A percentile compares a stretch with the other conserved stretches of the same genome.
phyloP scores from a whole-genome alignment of 495 filamentous ascomycete species.

The Acidiella bohemica region DNA sequence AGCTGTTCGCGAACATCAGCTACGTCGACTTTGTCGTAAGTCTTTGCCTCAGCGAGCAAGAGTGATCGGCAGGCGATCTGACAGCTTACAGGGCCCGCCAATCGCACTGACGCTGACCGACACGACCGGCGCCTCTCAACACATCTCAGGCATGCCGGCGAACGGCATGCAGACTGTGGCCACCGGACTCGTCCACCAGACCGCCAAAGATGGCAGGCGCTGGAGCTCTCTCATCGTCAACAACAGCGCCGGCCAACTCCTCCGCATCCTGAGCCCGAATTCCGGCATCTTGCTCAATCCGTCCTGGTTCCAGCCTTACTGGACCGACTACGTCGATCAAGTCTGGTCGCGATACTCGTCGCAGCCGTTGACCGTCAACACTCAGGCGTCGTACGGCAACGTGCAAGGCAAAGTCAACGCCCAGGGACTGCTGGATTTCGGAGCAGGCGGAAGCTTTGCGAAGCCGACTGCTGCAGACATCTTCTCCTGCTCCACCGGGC shows the following conservation, averaged over 20 bases:
- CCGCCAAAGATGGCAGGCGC: constrained; percentile 25
- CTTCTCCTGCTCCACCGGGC: constrained; percentile 36
- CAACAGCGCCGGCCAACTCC: constrained; percentile 22
- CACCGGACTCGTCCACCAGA: constrained; percentile 29
- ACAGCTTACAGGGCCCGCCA: too few species aligned
- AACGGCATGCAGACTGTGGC: constrained; percentile 30
- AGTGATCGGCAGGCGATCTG: too few species aligned
- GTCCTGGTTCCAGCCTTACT: constrained; percentile 28
- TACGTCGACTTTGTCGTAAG: constrained; percentile 40
- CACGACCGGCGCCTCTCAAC: constrained; percentile 23
- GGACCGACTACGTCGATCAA: constrained; percentile 30
- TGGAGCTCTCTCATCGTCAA: constrained; percentile 33
- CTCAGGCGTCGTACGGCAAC: constrained; percentile 28
- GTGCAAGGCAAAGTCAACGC: constrained; percentile 28
- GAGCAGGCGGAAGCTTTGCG: constrained; percentile 31
- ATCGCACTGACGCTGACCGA: constrained; percentile 29
- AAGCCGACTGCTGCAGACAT: constrained; percentile 33
- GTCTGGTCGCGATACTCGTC: constrained; percentile 31
- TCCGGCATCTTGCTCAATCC: constrained; percentile 28
- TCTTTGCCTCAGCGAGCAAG: too few species aligned
- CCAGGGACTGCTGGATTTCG: constrained; percentile 23
- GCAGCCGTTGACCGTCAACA: constrained; percentile 31
- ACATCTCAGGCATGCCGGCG: constrained; percentile 28
- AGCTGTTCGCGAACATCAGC: constrained; percentile 35
- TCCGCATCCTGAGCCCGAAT: constrained; percentile 33